Percentiles rank a stretch among this genome's conserved stretches.
Evolutionary conservation across 2,329 filamentous ascomycete genomes (phyloP).

Genomic region (Penicillium brevicompactum): DNA sequence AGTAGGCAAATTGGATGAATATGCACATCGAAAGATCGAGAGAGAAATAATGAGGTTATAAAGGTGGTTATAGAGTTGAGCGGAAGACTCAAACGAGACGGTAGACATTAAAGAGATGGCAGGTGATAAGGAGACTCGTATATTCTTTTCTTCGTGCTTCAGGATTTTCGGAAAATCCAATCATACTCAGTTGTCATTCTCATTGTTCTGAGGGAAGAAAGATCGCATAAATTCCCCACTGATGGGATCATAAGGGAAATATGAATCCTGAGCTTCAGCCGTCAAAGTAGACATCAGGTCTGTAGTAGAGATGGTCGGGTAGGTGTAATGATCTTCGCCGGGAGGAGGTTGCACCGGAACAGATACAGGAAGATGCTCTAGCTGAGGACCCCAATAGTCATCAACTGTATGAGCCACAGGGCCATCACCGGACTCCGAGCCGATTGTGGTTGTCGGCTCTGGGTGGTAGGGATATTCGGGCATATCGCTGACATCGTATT

Average conservation of each 20-base stretch:
- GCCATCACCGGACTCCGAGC: neutral
- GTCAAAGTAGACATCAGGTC: conserved; percentile 14
- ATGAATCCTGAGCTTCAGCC: conserved; percentile 25
- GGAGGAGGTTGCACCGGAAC: conserved; percentile 4
- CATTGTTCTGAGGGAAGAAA: conserved; percentile 36
- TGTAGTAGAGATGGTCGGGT: conserved; percentile 6
- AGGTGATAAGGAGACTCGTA: neutral
- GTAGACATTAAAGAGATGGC: neutral
- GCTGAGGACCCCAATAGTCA: conserved; percentile 14
- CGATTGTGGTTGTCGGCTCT: conserved; percentile 13
- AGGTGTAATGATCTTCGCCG: conserved; percentile 8
- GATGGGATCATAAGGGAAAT: conserved; percentile 44
- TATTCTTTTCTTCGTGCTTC: neutral
- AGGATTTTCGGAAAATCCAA: neutral
- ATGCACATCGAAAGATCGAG: too few species aligned
- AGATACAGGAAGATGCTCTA: conserved; percentile 9
- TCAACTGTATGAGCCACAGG: neutral
- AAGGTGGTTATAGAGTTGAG: neutral
- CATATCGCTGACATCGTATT: conserved; percentile 39
- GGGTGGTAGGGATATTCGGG: conserved; percentile 25
- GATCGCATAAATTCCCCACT: conserved; percentile 42
- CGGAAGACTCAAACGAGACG: neutral
- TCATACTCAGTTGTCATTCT: conserved; percentile 31
- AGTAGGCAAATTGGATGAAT: too few species aligned
- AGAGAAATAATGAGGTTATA: neutral